Percentiles rank a stretch among this genome's conserved stretches.
Conservation (phyloP, 768 basidiomycete genomes). For the Sporobolomyces phaffii region DNA sequence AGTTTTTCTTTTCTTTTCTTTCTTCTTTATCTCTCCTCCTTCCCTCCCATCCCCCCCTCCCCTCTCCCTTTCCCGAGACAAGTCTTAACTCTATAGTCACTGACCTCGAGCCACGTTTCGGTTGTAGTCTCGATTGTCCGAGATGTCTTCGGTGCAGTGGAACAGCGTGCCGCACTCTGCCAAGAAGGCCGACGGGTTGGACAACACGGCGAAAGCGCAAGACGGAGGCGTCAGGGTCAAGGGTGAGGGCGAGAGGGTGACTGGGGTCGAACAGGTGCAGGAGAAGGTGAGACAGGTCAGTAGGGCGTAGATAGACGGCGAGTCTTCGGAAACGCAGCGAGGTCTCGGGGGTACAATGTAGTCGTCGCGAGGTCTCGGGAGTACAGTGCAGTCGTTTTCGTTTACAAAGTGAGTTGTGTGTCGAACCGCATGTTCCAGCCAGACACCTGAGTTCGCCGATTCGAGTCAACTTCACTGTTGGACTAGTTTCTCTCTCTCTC, state of each 20-base stretch:
- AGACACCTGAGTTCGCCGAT: no score
- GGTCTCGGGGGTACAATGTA: not conserved
- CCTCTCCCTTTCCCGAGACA: no score
- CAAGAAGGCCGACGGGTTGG: not conserved
- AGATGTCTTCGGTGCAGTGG: conserved; percentile 36
- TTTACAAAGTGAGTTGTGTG: no score
- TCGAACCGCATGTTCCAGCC: no score
- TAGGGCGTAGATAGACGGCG: not conserved
- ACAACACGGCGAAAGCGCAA: not conserved
- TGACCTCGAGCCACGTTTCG: not conserved
- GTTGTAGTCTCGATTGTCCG: conserved; percentile 28
- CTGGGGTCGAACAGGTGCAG: not conserved
- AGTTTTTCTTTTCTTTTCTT: not conserved
- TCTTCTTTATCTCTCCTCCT: no score
- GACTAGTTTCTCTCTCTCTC: no score
- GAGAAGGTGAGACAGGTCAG: not conserved
- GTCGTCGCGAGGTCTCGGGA: not conserved
- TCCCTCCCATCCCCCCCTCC: no score
- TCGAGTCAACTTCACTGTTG: no score
- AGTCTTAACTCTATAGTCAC: no score
- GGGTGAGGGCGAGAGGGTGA: conserved; percentile 7
- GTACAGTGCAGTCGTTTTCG: no score
- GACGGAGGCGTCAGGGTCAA: not conserved
- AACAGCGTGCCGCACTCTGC: not conserved
- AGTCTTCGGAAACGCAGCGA: not conserved